phyloP scores from a whole-genome alignment of 805 yeast species.

The Yamadazyma paraphyllophila region DNA sequence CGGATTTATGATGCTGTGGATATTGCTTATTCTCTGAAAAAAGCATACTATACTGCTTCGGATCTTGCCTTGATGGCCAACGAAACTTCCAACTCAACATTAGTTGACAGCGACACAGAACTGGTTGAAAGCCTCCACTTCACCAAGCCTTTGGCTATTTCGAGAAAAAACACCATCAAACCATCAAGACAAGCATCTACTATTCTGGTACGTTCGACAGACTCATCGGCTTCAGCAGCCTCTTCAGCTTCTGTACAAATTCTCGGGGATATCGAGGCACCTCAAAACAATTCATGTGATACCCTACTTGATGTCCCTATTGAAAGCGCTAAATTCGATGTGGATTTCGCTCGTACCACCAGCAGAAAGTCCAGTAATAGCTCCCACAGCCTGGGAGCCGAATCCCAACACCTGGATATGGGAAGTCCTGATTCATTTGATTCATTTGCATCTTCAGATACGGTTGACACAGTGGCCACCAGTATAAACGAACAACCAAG shows the following conservation, averaged over 20 bases:
- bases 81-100: conserved; percentile 14
- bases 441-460: conserved; percentile 6
- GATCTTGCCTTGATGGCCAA: conserved; percentile 23
- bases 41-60: conserved; percentile 29
- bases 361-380: conserved; percentile 1
- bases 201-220: conserved; percentile 2
- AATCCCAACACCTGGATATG: neutral
- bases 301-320: conserved; percentile 11
- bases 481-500: conserved; percentile 1
- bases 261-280: neutral
- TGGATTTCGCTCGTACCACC: conserved; percentile 1
- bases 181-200: neutral
- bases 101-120: conserved; percentile 14
- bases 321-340: conserved; percentile 5
- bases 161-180: conserved; percentile 5
- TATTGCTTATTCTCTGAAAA: conserved; percentile 19
- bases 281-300: conserved; percentile 13
- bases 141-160: conserved; percentile 14
- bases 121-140: conserved; percentile 9
- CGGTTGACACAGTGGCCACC: conserved; percentile 8
- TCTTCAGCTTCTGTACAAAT: neutral
- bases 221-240: neutral
- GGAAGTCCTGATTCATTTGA: conserved; percentile 2
- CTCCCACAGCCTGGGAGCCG: neutral
- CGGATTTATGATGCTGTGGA: conserved; percentile 33